A percentile compares a stretch with the other conserved stretches of the same genome.
These are phyloP conservation scores for Cupressus sempervirens DNA, from an alignment of 75 land plant genomes.

Conservation along the genomic window DNA sequence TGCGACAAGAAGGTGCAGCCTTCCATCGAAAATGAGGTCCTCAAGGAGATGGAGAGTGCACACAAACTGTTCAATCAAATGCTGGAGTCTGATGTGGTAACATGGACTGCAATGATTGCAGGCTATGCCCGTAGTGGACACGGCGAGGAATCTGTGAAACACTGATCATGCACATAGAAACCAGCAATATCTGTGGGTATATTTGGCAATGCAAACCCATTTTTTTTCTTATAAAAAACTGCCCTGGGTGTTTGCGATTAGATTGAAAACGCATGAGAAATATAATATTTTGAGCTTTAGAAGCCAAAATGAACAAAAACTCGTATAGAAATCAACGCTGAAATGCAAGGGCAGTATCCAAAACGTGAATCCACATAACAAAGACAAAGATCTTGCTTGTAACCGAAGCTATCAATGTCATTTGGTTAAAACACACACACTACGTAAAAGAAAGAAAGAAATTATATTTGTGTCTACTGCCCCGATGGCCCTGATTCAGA, in stretches of 20 bases:
- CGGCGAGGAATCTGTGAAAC: constrained; percentile 28
- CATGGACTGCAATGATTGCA: constrained; percentile 65
- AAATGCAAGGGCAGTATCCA: background rate
- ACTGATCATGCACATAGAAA: background rate
- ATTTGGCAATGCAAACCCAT: background rate
- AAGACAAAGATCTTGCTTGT: background rate
- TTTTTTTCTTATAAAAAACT: background rate
- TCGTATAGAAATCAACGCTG: background rate
- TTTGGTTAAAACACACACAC: background rate
- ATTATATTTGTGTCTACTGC: too few species aligned
- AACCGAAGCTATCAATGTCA: background rate
- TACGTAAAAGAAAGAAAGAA: too few species aligned
- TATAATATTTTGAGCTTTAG: background rate
- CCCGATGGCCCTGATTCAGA: too few species aligned
- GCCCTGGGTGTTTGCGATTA: background rate
- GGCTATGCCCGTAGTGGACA: constrained; percentile 53
- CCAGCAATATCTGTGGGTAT: background rate
- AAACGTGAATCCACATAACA: background rate
- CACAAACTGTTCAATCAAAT: constrained; percentile 53
- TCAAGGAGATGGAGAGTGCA: constrained; percentile 42
- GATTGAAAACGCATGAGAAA: background rate
- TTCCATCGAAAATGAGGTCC: too few species aligned
- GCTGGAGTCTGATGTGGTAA: constrained; percentile 30
- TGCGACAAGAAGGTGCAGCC: too few species aligned
- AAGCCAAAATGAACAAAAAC: background rate